Evolutionary conservation across 768 basidiomycete species (phyloP).

Genomic region (Podaxis sp.): DNA sequence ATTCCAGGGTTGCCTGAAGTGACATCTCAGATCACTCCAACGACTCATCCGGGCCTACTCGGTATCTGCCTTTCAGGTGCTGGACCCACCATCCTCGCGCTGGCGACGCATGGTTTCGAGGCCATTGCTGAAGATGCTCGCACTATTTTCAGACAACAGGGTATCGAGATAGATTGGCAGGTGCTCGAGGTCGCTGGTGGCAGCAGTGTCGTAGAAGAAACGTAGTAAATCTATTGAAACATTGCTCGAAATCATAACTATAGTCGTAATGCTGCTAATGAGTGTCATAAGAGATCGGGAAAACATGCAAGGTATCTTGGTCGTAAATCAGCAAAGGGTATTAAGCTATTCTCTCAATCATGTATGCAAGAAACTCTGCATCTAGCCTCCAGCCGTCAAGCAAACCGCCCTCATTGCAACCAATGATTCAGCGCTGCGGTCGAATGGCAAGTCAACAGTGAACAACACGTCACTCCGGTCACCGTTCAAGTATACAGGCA

Average conservation of each 20-base stretch:
- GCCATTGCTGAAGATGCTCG: conserved; percentile 82
- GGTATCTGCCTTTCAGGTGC: conserved; percentile 98
- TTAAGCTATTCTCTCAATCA: neutral
- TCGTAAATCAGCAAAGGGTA: conserved; percentile 7
- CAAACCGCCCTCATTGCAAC: conserved; percentile 90
- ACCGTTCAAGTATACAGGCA: conserved; percentile 92
- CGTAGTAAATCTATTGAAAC: conserved; percentile 14
- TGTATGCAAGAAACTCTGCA: neutral
- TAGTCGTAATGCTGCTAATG: no score
- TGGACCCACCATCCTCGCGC: conserved; percentile 94
- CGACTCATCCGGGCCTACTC: conserved; percentile 89
- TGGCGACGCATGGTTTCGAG: conserved; percentile 85
- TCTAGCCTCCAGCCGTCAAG: conserved; percentile 76
- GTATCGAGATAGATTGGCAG: conserved; percentile 89
- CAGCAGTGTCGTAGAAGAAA: conserved; percentile 32
- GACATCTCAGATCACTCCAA: conserved; percentile 83
- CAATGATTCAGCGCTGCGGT: conserved; percentile 59
- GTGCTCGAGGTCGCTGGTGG: conserved; percentile 65
- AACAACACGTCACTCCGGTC: conserved; percentile 90
- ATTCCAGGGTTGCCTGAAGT: conserved; percentile 96
- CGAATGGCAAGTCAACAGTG: conserved; percentile 83
- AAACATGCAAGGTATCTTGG: conserved; percentile 1
- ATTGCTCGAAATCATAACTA: neutral
- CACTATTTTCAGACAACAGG: conserved; percentile 65
- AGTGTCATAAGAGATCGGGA: neutral